A percentile compares a stretch with the other conserved stretches of the same genome.
Evolutionary conservation across 2,329 filamentous ascomycete genomes (phyloP).

Genomic region (Claviceps sp.): DNA sequence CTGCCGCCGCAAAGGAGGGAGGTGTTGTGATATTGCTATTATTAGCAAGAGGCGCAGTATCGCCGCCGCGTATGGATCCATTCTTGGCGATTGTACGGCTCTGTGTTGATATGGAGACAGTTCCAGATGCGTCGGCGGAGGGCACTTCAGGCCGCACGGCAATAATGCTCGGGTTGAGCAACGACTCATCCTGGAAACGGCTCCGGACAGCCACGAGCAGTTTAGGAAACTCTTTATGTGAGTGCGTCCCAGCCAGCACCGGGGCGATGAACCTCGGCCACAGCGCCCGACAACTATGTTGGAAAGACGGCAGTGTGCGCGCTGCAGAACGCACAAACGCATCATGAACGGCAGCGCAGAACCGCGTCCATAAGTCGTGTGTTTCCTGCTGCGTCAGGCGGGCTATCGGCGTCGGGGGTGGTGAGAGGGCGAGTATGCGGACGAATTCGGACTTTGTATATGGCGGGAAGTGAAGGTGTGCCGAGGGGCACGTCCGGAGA

Average conservation of each 20-base stretch:
- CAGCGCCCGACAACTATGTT: constrained; percentile 54
- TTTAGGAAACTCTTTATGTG: constrained; percentile 69
- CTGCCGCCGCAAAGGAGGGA: constrained; percentile 14
- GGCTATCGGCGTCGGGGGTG: constrained; percentile 25
- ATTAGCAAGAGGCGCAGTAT: neutral
- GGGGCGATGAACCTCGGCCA: constrained; percentile 81
- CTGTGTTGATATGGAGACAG: neutral
- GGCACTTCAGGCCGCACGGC: constrained; percentile 12
- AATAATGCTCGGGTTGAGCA: constrained; percentile 52
- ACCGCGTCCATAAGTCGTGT: constrained; percentile 62
- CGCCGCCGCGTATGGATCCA: neutral
- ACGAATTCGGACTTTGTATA: constrained; percentile 75
- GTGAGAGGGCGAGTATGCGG: constrained; percentile 52
- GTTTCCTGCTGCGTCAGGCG: constrained; percentile 43
- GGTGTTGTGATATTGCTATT: neutral
- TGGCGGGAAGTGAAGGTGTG: constrained; percentile 70
- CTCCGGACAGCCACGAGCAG: constrained; percentile 58
- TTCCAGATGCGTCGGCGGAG: neutral
- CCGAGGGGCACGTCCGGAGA: constrained; percentile 55
- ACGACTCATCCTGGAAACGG: constrained; percentile 59
- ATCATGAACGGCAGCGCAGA: constrained; percentile 76
- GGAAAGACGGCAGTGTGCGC: constrained; percentile 63
- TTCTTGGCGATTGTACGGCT: neutral
- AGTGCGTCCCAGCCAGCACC: constrained; percentile 58
- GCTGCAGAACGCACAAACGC: constrained; percentile 68